phyloP scores from a whole-genome alignment of 768 basidiomycete species.

The Mycena floridula region DNA sequence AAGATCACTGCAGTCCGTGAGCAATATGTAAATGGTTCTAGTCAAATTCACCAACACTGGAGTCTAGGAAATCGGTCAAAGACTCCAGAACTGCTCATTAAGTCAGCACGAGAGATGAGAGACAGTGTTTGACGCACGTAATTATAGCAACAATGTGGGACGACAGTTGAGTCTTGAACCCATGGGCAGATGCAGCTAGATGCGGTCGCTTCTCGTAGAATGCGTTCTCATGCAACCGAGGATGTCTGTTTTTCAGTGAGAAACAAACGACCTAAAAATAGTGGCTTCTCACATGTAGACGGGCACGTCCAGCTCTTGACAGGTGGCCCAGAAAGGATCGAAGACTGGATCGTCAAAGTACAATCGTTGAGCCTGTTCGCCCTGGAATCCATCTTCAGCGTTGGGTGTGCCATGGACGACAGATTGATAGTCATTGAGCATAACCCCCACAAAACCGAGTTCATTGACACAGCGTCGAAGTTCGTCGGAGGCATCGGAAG shows the following conservation, averaged over 20 bases:
- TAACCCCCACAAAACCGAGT: constrained; percentile 11
- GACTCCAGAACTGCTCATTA: constrained; percentile 5
- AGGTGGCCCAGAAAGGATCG: constrained; percentile 9
- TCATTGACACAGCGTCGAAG: constrained; percentile 11
- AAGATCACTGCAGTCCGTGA: constrained; percentile 3
- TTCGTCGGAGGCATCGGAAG: constrained; percentile 11
- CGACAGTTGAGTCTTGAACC: constrained; percentile 13
- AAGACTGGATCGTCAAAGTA: neutral
- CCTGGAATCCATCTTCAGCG: neutral
- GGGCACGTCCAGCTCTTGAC: constrained; percentile 10
- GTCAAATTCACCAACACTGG: constrained; percentile 1
- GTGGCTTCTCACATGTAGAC: constrained; percentile 11
- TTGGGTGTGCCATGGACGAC: neutral
- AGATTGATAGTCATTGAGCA: constrained; percentile 7
- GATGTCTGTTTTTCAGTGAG: neutral
- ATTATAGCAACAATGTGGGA: constrained; percentile 14
- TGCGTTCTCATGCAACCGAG: constrained; percentile 1
- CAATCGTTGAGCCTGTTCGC: neutral
- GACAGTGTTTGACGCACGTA: neutral
- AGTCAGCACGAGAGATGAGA: neutral
- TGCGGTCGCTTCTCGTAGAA: constrained; percentile 11
- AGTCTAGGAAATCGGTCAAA: constrained; percentile 13
- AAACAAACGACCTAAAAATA: constrained; percentile 6
- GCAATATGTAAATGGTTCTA: neutral
- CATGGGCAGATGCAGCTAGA: constrained; percentile 11